Conservation (phyloP, 176 grass and related monocot species). For the Chloris gayana region DNA sequence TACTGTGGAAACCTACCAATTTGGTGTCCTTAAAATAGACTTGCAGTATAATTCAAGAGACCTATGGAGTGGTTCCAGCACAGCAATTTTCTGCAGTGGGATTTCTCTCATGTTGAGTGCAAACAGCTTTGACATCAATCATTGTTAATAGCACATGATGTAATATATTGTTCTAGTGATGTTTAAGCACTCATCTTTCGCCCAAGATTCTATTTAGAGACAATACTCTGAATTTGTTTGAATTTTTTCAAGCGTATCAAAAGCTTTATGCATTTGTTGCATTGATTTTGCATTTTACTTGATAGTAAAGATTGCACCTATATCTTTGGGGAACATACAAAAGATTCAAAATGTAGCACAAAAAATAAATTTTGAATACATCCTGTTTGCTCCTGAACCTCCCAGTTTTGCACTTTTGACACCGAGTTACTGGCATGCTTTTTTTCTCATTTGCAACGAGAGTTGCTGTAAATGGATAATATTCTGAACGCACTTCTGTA, state of each 20-base stretch:
- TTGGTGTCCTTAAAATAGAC: background rate
- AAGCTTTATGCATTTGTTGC: background rate
- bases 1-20: background rate
- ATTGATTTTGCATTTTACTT: background rate
- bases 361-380: too few relatives aligned
- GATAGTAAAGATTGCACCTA: background rate
- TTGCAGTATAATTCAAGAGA: background rate
- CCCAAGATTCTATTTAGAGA: background rate
- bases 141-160: background rate
- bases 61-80: background rate
- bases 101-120: background rate
- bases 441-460: too few relatives aligned
- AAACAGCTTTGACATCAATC: background rate
- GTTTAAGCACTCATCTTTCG: background rate
- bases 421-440: background rate
- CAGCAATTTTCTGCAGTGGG: background rate
- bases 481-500: background rate
- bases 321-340: background rate
- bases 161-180: background rate
- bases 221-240: too few relatives aligned
- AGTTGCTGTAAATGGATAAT: background rate
- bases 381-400: background rate
- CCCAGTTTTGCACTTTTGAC: too few relatives aligned
- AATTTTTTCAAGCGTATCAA: background rate
- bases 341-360: background rate